A percentile compares a stretch with the other conserved stretches of the same genome.
phyloP scores from a whole-genome alignment of 148 eudicot species.

The Limonium bicolor region DNA sequence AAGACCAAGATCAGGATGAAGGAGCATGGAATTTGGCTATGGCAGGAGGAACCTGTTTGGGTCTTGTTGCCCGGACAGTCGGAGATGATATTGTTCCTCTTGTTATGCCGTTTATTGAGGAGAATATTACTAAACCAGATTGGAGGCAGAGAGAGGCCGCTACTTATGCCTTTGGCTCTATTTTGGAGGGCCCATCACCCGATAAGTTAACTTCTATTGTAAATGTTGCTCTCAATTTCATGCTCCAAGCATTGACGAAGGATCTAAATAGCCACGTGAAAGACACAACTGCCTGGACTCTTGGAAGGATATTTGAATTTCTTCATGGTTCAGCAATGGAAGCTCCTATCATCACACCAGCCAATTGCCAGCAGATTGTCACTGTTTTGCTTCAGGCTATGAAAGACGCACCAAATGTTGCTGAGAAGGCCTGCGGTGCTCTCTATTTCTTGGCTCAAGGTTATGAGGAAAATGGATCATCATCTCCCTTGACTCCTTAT shows the following conservation, averaged over 20 bases:
- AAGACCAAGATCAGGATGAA: constrained; percentile 95
- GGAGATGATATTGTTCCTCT: constrained; percentile 92
- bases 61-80: constrained; percentile 82
- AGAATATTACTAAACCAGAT: constrained; percentile 62
- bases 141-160: constrained; percentile 98
- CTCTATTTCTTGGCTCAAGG: constrained; percentile 94
- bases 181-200: constrained; percentile 91
- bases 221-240: constrained; percentile 76
- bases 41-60: constrained; percentile 98
- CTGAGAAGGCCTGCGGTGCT: constrained; percentile 95
- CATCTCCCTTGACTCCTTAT: constrained; percentile 70
- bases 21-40: constrained; percentile 96
- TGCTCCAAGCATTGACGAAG: constrained; percentile 74
- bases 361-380: constrained; percentile 76
- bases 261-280: constrained; percentile 93
- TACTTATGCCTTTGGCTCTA: constrained; percentile 90
- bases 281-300: constrained; percentile 96
- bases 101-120: constrained; percentile 88
- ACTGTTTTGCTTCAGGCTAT: constrained; percentile 78
- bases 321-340: constrained; percentile 66
- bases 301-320: constrained; percentile 87
- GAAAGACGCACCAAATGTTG: constrained; percentile 88
- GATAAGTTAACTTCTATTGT: constrained; percentile 68
- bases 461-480: constrained; percentile 54
- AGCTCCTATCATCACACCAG: constrained; percentile 50